These are phyloP conservation scores for Penicillium hordei DNA, from an alignment of 2,329 filamentous ascomycete genomes.

Conservation along the genomic window DNA sequence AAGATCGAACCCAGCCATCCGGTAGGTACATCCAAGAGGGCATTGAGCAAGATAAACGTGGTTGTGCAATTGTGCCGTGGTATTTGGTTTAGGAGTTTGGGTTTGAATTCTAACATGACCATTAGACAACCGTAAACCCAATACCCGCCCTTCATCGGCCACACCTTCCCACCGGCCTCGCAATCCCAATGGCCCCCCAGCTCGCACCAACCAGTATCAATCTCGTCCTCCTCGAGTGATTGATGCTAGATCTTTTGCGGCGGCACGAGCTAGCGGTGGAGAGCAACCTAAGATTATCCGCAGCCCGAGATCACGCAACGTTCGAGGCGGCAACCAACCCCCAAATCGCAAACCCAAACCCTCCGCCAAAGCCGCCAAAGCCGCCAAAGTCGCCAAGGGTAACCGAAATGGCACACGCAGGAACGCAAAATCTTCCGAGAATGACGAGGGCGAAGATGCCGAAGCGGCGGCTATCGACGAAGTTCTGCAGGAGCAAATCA, in stretches of 20 bases:
- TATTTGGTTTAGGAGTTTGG: neutral
- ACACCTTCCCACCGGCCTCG: constrained; percentile 19
- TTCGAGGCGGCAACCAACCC: constrained; percentile 19
- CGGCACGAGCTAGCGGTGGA: constrained; percentile 25
- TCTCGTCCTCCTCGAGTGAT: constrained; percentile 31
- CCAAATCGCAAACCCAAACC: constrained; percentile 24
- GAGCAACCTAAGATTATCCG: constrained; percentile 35
- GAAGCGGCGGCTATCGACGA: constrained; percentile 30
- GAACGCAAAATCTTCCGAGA: constrained; percentile 16
- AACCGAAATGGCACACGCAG: constrained; percentile 13
- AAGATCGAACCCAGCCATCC: constrained; percentile 18
- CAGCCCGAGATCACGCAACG: constrained; percentile 26
- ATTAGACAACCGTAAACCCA: constrained; percentile 9
- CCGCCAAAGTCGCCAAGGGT: constrained; percentile 15
- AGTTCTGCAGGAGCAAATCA: constrained; percentile 31
- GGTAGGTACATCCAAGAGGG: constrained; percentile 25
- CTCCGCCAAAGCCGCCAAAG: constrained; percentile 11
- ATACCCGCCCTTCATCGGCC: constrained; percentile 7
- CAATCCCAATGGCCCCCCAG: constrained; percentile 18
- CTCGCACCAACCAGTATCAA: constrained; percentile 17
- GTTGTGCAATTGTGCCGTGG: neutral
- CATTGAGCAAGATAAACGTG: neutral
- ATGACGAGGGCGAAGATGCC: constrained; percentile 25
- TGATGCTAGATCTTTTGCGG: constrained; percentile 41
- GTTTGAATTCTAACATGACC: neutral